Evolutionary conservation across 108 stramenopile species (phyloP).

Genomic region (Nannochloropsis gaditana): DNA sequence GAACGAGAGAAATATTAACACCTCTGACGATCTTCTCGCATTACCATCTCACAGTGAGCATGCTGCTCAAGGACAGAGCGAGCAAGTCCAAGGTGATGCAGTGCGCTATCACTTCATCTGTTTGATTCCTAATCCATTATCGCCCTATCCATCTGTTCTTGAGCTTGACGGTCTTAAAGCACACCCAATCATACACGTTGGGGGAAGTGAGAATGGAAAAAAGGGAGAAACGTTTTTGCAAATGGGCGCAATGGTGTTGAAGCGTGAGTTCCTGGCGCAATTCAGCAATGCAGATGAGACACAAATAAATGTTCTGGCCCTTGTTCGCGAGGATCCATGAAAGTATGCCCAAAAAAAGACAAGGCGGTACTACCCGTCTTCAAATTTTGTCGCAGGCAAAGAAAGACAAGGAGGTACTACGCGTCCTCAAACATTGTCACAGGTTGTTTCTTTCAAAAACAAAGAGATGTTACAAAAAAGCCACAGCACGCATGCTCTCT

Average conservation of each 20-base stretch:
- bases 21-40: too few species aligned
- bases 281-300: background rate
- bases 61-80: background rate
- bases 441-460: too few species aligned
- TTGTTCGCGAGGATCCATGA: background rate
- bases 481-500: too few species aligned
- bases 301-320: background rate
- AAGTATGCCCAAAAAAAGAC: too few species aligned
- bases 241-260: background rate
- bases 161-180: conserved; percentile 7
- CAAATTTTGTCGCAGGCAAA: too few species aligned
- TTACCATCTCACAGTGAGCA: background rate
- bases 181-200: background rate
- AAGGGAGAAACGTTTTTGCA: conserved; percentile 13
- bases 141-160: background rate
- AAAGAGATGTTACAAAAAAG: too few species aligned
- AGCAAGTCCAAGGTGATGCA: background rate
- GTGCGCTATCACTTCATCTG: background rate
- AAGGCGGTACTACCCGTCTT: too few species aligned
- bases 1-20: too few species aligned
- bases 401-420: too few species aligned
- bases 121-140: background rate
- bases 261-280: background rate
- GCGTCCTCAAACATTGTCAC: too few species aligned
- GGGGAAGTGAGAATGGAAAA: background rate